Evolutionary conservation across 2,329 filamentous ascomycete species (phyloP).

Genomic region (Exophiala dermatitidis): DNA sequence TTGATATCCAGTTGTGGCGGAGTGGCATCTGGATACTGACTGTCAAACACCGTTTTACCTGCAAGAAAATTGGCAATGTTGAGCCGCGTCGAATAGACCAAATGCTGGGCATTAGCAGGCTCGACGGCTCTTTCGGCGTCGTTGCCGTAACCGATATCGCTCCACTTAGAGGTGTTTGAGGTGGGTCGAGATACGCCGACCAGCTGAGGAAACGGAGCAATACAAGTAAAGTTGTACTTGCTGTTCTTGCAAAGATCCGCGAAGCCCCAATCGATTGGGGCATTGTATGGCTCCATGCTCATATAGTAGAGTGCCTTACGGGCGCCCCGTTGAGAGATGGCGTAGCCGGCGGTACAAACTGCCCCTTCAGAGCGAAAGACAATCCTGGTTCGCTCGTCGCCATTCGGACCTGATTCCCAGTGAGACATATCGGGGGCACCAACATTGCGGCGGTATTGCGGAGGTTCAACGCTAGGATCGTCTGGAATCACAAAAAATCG

Average conservation of each 20-base stretch:
- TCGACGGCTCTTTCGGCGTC: slow-evolving; percentile 9
- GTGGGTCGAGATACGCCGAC: slow-evolving; percentile 19
- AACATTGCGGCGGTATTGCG: slow-evolving; percentile 18
- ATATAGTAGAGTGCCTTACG: slow-evolving; percentile 21
- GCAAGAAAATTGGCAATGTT: slow-evolving; percentile 18
- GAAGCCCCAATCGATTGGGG: slow-evolving; percentile 18
- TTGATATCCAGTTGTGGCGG: slow-evolving; percentile 15
- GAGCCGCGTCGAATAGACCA: slow-evolving; percentile 20
- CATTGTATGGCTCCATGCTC: slow-evolving; percentile 21
- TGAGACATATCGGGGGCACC: slow-evolving; percentile 16
- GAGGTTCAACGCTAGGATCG: slow-evolving; percentile 29
- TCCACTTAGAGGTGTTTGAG: slow-evolving; percentile 17
- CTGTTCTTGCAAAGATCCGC: slow-evolving; percentile 17
- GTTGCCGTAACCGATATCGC: slow-evolving; percentile 22
- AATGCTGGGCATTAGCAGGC: slow-evolving; percentile 11
- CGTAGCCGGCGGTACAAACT: slow-evolving; percentile 23
- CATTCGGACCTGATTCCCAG: slow-evolving; percentile 15
- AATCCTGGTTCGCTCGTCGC: slow-evolving; percentile 16
- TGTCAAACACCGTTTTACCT: slow-evolving; percentile 17
- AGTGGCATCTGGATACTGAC: slow-evolving; percentile 17
- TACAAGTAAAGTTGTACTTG: slow-evolving; percentile 14
- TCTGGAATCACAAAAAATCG: slow-evolving; percentile 30
- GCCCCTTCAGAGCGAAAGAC: slow-evolving; percentile 14
- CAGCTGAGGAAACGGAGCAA: slow-evolving; percentile 18
- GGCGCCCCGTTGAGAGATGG: slow-evolving; percentile 22